Evolutionary conservation across 1,284 basidiomycete genomes (phyloP), one percentile per base, ranked within the genome.

Genomic region (Cutaneotrichosporon sp.): DNA sequence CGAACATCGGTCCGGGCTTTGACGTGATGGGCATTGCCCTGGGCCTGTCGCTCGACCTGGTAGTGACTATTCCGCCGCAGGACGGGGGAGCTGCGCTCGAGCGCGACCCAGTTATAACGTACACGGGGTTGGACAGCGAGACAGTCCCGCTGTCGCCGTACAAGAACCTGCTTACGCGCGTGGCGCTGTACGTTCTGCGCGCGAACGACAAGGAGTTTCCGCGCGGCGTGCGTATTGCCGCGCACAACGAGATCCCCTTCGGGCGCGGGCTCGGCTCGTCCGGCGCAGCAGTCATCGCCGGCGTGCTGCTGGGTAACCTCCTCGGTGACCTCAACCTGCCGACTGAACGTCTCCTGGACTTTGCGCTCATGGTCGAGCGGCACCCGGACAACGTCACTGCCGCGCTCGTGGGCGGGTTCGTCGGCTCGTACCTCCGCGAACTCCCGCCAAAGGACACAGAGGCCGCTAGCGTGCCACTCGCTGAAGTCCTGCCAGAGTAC

Each of bases 361-460:
- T 91, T 70, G 93, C 96, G 1, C 81, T 99, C 54, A 98, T 99
- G 96, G 93, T 99, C 65, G 96, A 99, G 76, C 83, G 96, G 10
- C 96, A 99, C 74, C 96, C 96, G 8, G 96, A 99, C 77, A 99
- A 99, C 72, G 94, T 99, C 61, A 96, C 96, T 0, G 96, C 96
- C 1, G 94, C 94, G 0, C 83, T 99, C 34, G 82, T 97, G 30
- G 96, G 96, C 37, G 96, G 96, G 0, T 98, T 99, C 72, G 90
- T 98, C n/a, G 96, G 94, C 10, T 90, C 88, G 7, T 99, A 98
- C 78, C 81, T 98, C 52, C 83, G 87, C 54, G 94, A 97, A 72
- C 81, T 98, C 36, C 72, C 69, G 36, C 70, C 66, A 34, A 88
- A 90, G 66, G 82, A 84, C 34, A 81, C 80, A 34, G 84, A 86